These are phyloP conservation scores for Barnettozyma sp. DNA, from an alignment of 805 yeast genomes.

Conservation along the genomic window DNA sequence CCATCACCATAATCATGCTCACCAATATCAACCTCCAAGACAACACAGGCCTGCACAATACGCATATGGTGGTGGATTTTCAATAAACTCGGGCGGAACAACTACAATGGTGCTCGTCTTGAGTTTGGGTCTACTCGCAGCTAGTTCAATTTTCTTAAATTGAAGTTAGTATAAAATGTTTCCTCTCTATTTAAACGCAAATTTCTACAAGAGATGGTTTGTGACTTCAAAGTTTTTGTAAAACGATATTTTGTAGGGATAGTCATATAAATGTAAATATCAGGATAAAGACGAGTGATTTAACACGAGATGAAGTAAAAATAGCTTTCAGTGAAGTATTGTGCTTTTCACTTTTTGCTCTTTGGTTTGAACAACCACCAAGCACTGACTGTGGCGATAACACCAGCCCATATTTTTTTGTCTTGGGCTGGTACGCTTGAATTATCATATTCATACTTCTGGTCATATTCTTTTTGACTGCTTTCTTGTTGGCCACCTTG, in stretches of 20 bases:
- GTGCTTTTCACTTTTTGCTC: constrained; percentile 3
- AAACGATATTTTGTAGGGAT: no score
- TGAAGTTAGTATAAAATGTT: no score
- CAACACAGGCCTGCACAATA: constrained; percentile 1
- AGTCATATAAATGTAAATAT: no score
- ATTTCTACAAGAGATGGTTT: no score
- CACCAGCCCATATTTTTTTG: constrained; percentile 21
- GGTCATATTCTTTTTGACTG: constrained; percentile 11
- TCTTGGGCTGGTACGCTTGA: constrained; percentile 20
- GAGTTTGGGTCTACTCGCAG: constrained; percentile 12
- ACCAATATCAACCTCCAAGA: not conserved
- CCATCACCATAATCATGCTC: not conserved
- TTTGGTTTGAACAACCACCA: constrained; percentile 26
- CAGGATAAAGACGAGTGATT: no score
- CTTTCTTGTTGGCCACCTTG: constrained; percentile 9
- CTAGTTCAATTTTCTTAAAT: constrained; percentile 2
- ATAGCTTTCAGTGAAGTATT: no score
- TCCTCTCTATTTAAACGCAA: no score
- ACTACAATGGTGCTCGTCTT: constrained; percentile 10
- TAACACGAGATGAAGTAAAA: no score
- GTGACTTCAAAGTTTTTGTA: no score
- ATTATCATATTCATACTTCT: constrained; percentile 16
- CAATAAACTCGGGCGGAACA: constrained; percentile 4
- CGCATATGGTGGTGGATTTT: constrained; percentile 3
- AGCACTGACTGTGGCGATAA: constrained; percentile 22